Percentiles rank a stretch among this genome's conserved stretches.
Conservation (phyloP, 2,329 filamentous ascomycete genomes). For the Alternaria arborescens region DNA sequence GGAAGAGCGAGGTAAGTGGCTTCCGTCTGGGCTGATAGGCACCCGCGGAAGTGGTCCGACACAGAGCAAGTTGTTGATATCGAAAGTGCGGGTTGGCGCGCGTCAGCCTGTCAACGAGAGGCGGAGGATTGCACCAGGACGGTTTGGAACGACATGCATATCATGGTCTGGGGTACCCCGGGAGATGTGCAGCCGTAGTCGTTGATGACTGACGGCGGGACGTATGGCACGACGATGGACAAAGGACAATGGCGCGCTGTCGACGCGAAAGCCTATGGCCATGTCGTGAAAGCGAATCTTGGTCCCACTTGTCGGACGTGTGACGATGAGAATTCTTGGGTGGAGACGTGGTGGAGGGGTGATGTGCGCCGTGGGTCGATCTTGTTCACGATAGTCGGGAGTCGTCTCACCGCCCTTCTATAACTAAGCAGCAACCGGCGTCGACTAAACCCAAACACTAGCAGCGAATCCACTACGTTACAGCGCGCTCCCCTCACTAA, state of each 20-base stretch:
- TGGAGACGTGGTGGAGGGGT: not conserved
- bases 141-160: slow-evolving; percentile 11
- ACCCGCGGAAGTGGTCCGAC: not conserved
- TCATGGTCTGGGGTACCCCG: slow-evolving; percentile 13
- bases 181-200: slow-evolving; percentile 8
- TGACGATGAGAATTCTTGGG: slow-evolving; percentile 2
- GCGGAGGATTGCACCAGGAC: slow-evolving; percentile 6
- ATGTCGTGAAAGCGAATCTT: not conserved
- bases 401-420: slow-evolving; percentile 16
- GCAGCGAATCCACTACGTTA: not conserved
- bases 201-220: not conserved
- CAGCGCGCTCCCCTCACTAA: slow-evolving; percentile 11
- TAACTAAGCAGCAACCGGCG: slow-evolving; percentile 7
- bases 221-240: not conserved
- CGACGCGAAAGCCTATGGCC: not conserved
- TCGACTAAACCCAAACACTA: not conserved
- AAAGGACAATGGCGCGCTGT: not conserved
- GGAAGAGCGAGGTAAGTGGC: not conserved
- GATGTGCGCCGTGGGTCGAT: slow-evolving; percentile 7
- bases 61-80: slow-evolving; percentile 6
- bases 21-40: not conserved
- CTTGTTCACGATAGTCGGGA: slow-evolving; percentile 7
- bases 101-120: slow-evolving; percentile 2
- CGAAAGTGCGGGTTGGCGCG: slow-evolving; percentile 2
- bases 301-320: slow-evolving; percentile 1